These are phyloP conservation scores for Begonia peltatifolia DNA, from an alignment of 306 rosid species.

Conservation along the genomic window DNA sequence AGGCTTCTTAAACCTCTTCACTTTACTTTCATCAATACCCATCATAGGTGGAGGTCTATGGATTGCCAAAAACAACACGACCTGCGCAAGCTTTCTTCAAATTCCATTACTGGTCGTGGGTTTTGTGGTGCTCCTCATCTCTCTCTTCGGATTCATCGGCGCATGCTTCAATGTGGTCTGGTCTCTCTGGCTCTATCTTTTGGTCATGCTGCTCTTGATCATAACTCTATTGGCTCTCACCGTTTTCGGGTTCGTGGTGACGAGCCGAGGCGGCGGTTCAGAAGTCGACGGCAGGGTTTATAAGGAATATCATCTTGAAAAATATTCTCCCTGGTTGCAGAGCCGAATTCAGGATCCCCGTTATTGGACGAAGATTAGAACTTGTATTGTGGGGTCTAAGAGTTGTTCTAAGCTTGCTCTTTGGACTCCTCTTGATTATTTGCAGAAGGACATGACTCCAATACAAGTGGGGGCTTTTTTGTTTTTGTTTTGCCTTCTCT, in stretches of 20 bases:
- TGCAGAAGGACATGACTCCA: conserved; percentile 64
- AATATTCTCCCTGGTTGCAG: conserved; percentile 73
- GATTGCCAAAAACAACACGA: conserved; percentile 81
- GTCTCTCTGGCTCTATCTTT: conserved; percentile 82
- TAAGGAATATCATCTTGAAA: conserved; percentile 40
- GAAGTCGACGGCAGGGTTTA: conserved; percentile 60
- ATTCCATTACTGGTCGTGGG: conserved; percentile 75
- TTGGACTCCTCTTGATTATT: conserved; percentile 70
- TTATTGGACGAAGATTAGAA: conserved; percentile 57
- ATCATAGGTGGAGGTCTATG: conserved; percentile 87
- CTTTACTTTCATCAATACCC: conserved; percentile 82
- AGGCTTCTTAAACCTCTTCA: conserved; percentile 71
- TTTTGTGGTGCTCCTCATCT: conserved; percentile 57
- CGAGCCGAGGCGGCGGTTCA: conserved; percentile 54
- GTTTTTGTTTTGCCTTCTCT: not conserved
- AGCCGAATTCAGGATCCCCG: conserved; percentile 43
- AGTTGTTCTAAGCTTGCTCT: conserved; percentile 41
- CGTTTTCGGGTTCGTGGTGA: conserved; percentile 66
- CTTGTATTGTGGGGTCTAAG: conserved; percentile 73
- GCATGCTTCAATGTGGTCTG: conserved; percentile 91
- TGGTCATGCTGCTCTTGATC: conserved; percentile 67
- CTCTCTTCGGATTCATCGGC: conserved; percentile 85
- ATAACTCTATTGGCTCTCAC: conserved; percentile 51
- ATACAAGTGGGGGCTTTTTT: conserved; percentile 72
- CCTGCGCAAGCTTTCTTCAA: conserved; percentile 70